These are phyloP conservation scores for Tricholoma hemisulphureum DNA, from an alignment of 768 basidiomycete genomes.

Conservation along the genomic window DNA sequence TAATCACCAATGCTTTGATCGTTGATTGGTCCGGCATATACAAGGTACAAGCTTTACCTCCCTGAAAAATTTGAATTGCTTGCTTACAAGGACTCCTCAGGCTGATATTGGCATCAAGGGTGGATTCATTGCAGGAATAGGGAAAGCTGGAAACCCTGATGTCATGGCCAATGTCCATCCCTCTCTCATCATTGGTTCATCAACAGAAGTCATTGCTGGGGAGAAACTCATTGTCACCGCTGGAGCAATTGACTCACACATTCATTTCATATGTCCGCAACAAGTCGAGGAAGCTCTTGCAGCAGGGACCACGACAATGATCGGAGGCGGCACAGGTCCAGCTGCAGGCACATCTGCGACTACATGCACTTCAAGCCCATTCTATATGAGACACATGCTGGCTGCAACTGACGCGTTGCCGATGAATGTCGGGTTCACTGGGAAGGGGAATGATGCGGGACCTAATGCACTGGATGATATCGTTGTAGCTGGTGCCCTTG, in stretches of 20 bases:
- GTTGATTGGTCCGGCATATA: slow-evolving; percentile 94
- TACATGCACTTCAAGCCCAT: slow-evolving; percentile 89
- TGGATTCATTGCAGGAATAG: slow-evolving; percentile 81
- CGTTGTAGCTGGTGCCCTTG: slow-evolving; percentile 31
- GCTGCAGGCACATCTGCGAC: slow-evolving; percentile 88
- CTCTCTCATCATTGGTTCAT: slow-evolving; percentile 78
- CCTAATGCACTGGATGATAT: slow-evolving; percentile 52
- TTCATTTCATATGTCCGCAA: slow-evolving; percentile 96
- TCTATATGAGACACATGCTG: slow-evolving; percentile 89
- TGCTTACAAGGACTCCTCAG: slow-evolving; percentile 35
- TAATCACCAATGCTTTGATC: slow-evolving; percentile 94
- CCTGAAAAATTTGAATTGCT: neutral
- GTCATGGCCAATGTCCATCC: slow-evolving; percentile 79
- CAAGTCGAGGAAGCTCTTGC: slow-evolving; percentile 84
- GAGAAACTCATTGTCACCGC: slow-evolving; percentile 94
- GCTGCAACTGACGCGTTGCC: slow-evolving; percentile 86
- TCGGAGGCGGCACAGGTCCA: slow-evolving; percentile 96
- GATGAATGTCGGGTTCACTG: slow-evolving; percentile 93
- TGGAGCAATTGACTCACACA: slow-evolving; percentile 87
- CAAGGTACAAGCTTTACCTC: slow-evolving; percentile 55
- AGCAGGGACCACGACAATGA: slow-evolving; percentile 86
- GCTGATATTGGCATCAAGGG: slow-evolving; percentile 92
- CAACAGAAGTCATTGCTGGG: slow-evolving; percentile 94
- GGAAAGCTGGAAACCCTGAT: slow-evolving; percentile 98
- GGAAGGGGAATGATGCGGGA: slow-evolving; percentile 93